phyloP scores from a whole-genome alignment of 2,329 filamentous ascomycete genomes.

The Aspergillus pseudoviridinutans region DNA sequence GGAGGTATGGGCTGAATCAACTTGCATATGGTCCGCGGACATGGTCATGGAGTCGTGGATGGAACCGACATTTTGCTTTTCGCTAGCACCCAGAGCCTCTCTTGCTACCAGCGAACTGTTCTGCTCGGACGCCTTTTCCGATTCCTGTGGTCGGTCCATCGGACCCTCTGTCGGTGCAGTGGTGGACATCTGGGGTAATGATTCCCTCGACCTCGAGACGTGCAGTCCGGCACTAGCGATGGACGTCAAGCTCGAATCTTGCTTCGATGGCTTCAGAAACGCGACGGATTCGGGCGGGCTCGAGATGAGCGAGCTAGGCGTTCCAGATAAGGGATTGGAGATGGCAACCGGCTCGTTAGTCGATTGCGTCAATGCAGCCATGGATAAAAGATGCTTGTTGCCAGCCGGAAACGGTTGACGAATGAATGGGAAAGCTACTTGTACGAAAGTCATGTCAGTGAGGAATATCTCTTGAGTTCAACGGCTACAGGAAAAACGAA shows the following conservation, averaged over 20 bases:
- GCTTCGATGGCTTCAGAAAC: conserved; percentile 35
- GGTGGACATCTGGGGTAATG: conserved; percentile 38
- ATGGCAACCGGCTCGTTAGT: conserved; percentile 39
- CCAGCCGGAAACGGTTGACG: conserved; percentile 29
- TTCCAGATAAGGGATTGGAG: conserved; percentile 31
- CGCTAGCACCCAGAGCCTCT: conserved; percentile 37
- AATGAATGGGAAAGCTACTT: conserved; percentile 29
- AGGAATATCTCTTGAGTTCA: conserved; percentile 4
- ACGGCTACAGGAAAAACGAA: conserved; percentile 3
- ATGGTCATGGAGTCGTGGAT: conserved; percentile 50
- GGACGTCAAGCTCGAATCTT: conserved; percentile 36
- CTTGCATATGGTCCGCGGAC: conserved; percentile 43
- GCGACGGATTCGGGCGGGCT: conserved; percentile 28
- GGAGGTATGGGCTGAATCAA: conserved; percentile 50
- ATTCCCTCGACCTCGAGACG: conserved; percentile 35
- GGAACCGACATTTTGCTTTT: conserved; percentile 33
- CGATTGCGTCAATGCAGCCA: conserved; percentile 42
- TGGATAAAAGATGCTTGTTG: conserved; percentile 33
- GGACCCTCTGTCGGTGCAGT: conserved; percentile 57
- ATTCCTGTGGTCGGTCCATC: conserved; percentile 27
- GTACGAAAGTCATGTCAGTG: conserved; percentile 34
- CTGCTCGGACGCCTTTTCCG: conserved; percentile 30
- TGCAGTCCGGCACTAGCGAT: conserved; percentile 42
- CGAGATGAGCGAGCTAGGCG: conserved; percentile 27
- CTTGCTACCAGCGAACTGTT: conserved; percentile 40